A percentile compares a stretch with the other conserved stretches of the same genome.
phyloP scores from a whole-genome alignment of 2,329 filamentous ascomycete genomes.

The Tolypocladium ovalisporum region DNA sequence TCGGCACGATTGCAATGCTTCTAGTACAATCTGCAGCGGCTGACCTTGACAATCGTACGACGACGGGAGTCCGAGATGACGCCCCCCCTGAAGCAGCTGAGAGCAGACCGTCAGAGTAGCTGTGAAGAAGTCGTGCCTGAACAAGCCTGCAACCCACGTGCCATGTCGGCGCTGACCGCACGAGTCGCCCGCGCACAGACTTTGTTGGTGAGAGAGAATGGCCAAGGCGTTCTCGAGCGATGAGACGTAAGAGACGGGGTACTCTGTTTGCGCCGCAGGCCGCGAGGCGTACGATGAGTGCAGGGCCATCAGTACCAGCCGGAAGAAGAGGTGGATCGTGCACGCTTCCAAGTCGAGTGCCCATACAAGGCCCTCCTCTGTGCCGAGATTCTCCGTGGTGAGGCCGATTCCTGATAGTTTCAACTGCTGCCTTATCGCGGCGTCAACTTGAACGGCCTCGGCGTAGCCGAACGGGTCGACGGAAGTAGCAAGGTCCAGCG shows the following conservation, averaged over 20 bases:
- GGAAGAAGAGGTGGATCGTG: background rate
- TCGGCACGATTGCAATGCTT: background rate
- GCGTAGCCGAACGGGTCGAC: background rate
- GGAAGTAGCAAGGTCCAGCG: background rate
- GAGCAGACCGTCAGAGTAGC: background rate
- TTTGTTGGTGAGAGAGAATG: background rate
- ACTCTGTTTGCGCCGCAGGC: background rate
- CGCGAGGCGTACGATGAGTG: background rate
- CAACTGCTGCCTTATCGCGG: background rate
- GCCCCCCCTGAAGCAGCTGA: background rate
- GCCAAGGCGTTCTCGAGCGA: background rate
- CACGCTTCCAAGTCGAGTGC: background rate
- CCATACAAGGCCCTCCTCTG: background rate
- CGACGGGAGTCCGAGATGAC: background rate
- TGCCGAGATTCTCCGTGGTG: background rate
- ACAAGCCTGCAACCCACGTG: background rate
- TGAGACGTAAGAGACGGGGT: background rate
- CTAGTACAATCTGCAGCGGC: background rate
- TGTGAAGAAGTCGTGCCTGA: background rate
- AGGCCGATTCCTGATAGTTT: background rate
- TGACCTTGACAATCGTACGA: background rate
- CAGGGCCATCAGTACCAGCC: background rate
- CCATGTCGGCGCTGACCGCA: background rate
- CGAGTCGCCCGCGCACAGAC: background rate
- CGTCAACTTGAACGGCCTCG: background rate